phyloP scores from a whole-genome alignment of 768 basidiomycete genomes.

The Boletus vermiculosoides region DNA sequence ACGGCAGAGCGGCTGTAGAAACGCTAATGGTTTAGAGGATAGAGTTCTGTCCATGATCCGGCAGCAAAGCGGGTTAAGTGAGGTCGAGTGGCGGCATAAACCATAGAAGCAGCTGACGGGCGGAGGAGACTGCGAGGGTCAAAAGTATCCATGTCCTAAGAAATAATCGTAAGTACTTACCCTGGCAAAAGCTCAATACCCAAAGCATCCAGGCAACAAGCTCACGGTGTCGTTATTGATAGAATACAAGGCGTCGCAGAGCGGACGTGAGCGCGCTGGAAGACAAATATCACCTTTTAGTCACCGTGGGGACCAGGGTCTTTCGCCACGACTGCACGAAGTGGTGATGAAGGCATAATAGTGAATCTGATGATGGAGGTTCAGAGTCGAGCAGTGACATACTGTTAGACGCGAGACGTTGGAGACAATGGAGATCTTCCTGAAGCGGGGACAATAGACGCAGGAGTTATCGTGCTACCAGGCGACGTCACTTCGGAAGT shows the following conservation, averaged over 20 bases:
- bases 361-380: slow-evolving; percentile 10
- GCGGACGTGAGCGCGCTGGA: neutral
- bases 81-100: neutral
- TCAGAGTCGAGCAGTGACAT: slow-evolving; percentile 9
- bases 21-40: neutral
- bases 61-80: neutral
- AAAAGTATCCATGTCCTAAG: neutral
- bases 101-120: neutral
- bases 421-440: neutral
- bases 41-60: neutral
- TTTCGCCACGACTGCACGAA: neutral
- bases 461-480: too few species aligned
- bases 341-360: neutral
- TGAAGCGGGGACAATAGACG: neutral
- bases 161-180: neutral
- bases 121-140: neutral
- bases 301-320: neutral
- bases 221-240: neutral
- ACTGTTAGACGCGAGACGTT: slow-evolving; percentile 1
- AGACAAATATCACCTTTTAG: neutral
- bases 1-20: slow-evolving; percentile 16
- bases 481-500: neutral
- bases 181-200: neutral
- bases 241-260: slow-evolving; percentile 22
- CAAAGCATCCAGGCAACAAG: slow-evolving; percentile 3